Evolutionary conservation across 2,329 filamentous ascomycete species (phyloP), one percentile per base, ranked within the genome.

Genomic region (Epicoccum sorghinum): DNA sequence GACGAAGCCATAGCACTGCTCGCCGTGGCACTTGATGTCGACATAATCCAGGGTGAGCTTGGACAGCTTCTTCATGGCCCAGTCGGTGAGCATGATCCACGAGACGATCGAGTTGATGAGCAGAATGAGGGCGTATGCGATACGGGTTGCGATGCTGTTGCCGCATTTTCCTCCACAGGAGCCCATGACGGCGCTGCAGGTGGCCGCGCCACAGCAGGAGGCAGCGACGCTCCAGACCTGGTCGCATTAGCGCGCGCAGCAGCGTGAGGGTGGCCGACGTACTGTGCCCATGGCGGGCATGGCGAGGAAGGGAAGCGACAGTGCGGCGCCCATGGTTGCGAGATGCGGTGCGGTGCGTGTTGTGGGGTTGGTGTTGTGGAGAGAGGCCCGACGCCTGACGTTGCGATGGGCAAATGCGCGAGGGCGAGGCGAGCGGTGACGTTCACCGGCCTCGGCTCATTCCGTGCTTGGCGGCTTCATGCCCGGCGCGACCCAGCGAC

Each of bases 31-130:
- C 69, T 89, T 89, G 71, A 99, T 96, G 69, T 91, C 92, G 80
- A 99, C 93, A 72, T 97, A 98, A 77, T 98, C 92, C 62, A 99
- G 83, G 10, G 91, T 95, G 49, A 98, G 82, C 61, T 96, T 86
- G 77, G 98, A 88, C 5, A 99, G 83, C 75, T 98, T 98, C 69
- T 96, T 91, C 72, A 99, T 90, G 30, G 95, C 95, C 95, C 95
- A 99, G 47, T 92, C 91, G 22, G 95, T 99, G 79, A 99, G 91
- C 91, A 98, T 96, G 66, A 99, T 91, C 95, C 95, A 99, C 32
- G 95, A 93, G 46, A 98, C 75, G 61, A 98, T 96, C 55, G 93
- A 97, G 83, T 99, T 99, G 77, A 98, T 79, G 63, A 99, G 87
- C 50, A 99, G 89, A 59, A 99, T 89, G 70, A 98, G 86, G 61